These are phyloP conservation scores for Fusarium chaquense DNA, from an alignment of 2,329 filamentous ascomycete species.

Conservation along the genomic window DNA sequence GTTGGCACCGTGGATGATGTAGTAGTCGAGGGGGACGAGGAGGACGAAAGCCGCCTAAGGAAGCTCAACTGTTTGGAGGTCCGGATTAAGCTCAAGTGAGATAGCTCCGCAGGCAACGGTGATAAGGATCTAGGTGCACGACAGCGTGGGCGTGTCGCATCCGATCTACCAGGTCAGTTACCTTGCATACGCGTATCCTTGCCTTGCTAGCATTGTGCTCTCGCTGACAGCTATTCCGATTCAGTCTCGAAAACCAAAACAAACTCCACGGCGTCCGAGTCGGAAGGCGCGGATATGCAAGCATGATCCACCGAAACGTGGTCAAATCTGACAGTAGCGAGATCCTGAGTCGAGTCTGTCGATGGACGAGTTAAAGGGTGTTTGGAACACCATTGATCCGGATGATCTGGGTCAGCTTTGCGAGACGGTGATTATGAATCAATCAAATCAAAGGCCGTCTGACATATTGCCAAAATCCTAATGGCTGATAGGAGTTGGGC, in stretches of 20 bases:
- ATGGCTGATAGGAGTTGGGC: not conserved
- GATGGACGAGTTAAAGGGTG: constrained; percentile 15
- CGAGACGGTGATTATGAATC: constrained; percentile 29
- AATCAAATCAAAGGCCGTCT: constrained; percentile 11
- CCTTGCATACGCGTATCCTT: constrained; percentile 21
- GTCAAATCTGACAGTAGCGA: constrained; percentile 33
- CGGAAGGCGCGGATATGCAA: constrained; percentile 35
- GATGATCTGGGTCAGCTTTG: constrained; percentile 16
- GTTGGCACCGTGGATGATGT: constrained; percentile 77
- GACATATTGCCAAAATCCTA: constrained; percentile 9
- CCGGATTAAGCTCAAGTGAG: constrained; percentile 60
- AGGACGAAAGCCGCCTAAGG: constrained; percentile 58
- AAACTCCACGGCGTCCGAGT: constrained; percentile 24
- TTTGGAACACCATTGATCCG: constrained; percentile 13
- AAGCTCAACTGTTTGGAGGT: constrained; percentile 66
- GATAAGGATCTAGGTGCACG: constrained; percentile 20
- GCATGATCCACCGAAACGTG: constrained; percentile 9
- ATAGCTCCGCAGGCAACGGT: not conserved
- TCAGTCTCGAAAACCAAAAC: not conserved
- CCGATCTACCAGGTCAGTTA: constrained; percentile 20
- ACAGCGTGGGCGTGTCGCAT: constrained; percentile 11
- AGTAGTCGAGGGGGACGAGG: constrained; percentile 55
- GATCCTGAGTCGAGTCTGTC: constrained; percentile 2
- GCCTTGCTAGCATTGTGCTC: not conserved
- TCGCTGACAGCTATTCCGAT: constrained; percentile 22